phyloP scores from a whole-genome alignment of 202 grass and related monocot genomes.

The Schoenoplectus triqueter region DNA sequence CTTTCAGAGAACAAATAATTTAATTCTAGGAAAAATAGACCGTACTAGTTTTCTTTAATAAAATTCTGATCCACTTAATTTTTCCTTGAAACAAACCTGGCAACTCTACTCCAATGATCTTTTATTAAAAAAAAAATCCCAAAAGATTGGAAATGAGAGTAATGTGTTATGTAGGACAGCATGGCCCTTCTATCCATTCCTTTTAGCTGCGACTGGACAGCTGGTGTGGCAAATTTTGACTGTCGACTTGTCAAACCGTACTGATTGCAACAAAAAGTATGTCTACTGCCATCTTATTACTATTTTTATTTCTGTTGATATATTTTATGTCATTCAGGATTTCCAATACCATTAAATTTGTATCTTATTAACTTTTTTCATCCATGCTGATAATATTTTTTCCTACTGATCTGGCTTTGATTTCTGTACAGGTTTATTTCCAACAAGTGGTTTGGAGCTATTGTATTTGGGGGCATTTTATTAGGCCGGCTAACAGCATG shows the following conservation, averaged over 20 bases:
- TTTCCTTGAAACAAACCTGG: background rate
- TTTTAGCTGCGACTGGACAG: slow-evolving; percentile 59
- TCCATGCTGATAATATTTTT: too few species aligned
- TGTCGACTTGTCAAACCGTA: slow-evolving; percentile 66
- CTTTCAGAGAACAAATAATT: background rate
- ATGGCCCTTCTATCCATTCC: slow-evolving; percentile 77
- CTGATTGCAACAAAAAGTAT: slow-evolving; percentile 86
- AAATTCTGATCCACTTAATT: background rate
- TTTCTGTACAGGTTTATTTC: slow-evolving; percentile 60
- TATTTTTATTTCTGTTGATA: background rate
- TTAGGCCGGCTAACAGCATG: slow-evolving; percentile 58
- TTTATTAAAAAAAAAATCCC: background rate
- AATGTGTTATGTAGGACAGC: slow-evolving; percentile 50
- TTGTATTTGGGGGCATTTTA: slow-evolving; percentile 71
- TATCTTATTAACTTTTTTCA: background rate
- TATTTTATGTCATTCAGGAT: background rate
- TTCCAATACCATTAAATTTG: too few species aligned
- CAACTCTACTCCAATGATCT: background rate
- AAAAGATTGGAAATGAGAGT: slow-evolving; percentile 13
- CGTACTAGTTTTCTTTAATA: background rate
- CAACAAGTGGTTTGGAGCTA: slow-evolving; percentile 92
- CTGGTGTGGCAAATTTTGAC: slow-evolving; percentile 80
- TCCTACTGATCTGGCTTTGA: background rate
- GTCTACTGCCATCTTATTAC: slow-evolving; percentile 25
- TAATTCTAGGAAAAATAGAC: background rate